A percentile compares a stretch with the other conserved stretches of the same genome.
Conservation (phyloP, 164 flowering plant genomes). For the Amborella trichopoda region DNA sequence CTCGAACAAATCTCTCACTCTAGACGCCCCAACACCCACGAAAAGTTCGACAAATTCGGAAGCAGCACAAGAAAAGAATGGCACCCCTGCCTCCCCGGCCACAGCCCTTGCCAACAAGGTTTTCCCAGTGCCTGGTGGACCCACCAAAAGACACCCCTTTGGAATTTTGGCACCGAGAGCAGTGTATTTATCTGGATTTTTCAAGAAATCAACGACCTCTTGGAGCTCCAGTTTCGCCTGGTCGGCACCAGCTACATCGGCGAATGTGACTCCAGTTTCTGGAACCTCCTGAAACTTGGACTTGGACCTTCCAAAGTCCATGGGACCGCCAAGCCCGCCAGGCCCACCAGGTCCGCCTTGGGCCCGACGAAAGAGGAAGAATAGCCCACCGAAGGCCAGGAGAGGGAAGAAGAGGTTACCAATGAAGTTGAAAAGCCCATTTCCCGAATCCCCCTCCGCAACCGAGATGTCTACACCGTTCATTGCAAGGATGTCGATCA, state of each 20-base stretch:
- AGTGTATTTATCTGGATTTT: slow-evolving; percentile 89
- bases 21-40: slow-evolving; percentile 96
- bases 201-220: slow-evolving; percentile 93
- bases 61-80: slow-evolving; percentile 88
- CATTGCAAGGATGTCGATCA: slow-evolving; percentile 93
- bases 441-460: slow-evolving; percentile 86
- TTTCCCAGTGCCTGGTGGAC: slow-evolving; percentile 97
- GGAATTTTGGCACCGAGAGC: slow-evolving; percentile 92
- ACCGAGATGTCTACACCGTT: slow-evolving; percentile 97
- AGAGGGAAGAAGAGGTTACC: slow-evolving; percentile 77
- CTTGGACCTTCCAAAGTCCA: slow-evolving; percentile 89
- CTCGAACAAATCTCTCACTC: slow-evolving; percentile 91
- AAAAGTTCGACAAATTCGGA: slow-evolving; percentile 93
- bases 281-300: slow-evolving; percentile 96
- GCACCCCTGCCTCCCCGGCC: slow-evolving; percentile 90
- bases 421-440: slow-evolving; percentile 57
- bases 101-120: slow-evolving; percentile 88
- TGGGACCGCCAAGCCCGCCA: slow-evolving; percentile 93
- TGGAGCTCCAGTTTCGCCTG: slow-evolving; percentile 87
- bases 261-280: slow-evolving; percentile 78
- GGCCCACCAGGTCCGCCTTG: slow-evolving; percentile 97
- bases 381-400: slow-evolving; percentile 78
- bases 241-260: slow-evolving; percentile 94
- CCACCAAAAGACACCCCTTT: slow-evolving; percentile 89
- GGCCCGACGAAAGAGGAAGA: slow-evolving; percentile 70